A percentile compares a stretch with the other conserved stretches of the same genome.
Evolutionary conservation across 164 flowering plant species (phyloP).

Genomic region (Nelumbo lutea): DNA sequence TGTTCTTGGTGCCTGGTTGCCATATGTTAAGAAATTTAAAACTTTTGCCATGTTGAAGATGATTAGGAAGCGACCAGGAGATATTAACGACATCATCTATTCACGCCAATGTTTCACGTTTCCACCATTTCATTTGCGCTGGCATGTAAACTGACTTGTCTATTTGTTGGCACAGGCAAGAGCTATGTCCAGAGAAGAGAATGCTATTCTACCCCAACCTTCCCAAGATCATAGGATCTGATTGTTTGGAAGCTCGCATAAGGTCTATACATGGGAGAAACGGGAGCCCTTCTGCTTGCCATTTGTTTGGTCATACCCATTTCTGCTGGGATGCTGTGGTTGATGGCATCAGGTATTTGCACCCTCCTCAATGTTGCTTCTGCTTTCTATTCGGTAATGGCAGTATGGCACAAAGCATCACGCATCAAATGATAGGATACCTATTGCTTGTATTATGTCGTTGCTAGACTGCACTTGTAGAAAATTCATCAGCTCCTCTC

Average conservation of each 20-base stretch:
- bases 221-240: conserved; percentile 79
- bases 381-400: neutral
- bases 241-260: conserved; percentile 60
- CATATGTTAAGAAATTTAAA: too few species aligned
- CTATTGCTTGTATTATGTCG: too few species aligned
- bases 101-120: too few species aligned
- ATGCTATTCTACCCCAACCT: conserved; percentile 87
- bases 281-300: conserved; percentile 50
- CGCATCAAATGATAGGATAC: too few species aligned
- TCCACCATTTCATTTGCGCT: too few species aligned
- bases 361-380: neutral
- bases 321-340: conserved; percentile 79
- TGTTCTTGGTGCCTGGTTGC: too few species aligned
- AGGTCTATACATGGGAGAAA: conserved; percentile 54
- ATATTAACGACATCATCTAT: too few species aligned
- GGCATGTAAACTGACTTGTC: neutral
- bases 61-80: too few species aligned
- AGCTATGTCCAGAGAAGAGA: conserved; percentile 87
- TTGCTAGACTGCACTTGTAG: too few species aligned
- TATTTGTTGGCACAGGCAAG: conserved; percentile 47
- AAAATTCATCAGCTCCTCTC: too few species aligned
- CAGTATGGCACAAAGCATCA: too few species aligned
- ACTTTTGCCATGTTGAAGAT: too few species aligned
- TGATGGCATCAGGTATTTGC: conserved; percentile 67
- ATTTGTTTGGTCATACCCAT: conserved; percentile 86